phyloP scores from a whole-genome alignment of 2,329 filamentous ascomycete genomes.

The Pestalotiopsis sp. region DNA sequence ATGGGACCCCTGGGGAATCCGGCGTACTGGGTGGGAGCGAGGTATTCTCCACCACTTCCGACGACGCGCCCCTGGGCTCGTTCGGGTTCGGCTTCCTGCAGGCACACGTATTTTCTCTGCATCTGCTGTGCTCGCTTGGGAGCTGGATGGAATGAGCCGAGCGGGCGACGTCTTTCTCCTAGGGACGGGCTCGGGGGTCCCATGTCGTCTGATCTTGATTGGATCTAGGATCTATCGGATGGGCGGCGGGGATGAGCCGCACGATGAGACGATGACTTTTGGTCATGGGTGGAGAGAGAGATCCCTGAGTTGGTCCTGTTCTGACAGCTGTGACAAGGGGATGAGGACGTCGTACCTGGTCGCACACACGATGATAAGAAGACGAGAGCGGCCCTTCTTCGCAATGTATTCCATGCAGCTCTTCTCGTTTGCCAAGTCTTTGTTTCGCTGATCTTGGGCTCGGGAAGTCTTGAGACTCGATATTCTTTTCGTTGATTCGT shows the following conservation, averaged over 20 bases:
- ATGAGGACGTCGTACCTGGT: background rate
- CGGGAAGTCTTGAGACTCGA: constrained; percentile 5
- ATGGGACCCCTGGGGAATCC: background rate
- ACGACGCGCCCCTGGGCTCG: background rate
- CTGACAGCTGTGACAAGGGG: background rate
- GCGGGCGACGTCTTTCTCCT: background rate
- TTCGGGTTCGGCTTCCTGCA: background rate
- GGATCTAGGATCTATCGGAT: constrained; percentile 8
- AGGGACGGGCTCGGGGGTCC: background rate
- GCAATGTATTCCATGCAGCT: background rate
- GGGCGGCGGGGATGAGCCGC: constrained; percentile 2
- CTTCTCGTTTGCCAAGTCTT: background rate
- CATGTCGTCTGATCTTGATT: constrained; percentile 10
- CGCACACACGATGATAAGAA: constrained; percentile 7
- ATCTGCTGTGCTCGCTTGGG: background rate
- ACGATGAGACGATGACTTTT: background rate
- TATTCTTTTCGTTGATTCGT: background rate
- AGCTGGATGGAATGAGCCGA: constrained; percentile 3
- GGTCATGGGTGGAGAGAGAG: constrained; percentile 2
- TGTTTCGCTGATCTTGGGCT: background rate
- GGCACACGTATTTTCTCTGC: background rate
- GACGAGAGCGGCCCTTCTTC: background rate
- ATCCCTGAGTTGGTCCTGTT: background rate
- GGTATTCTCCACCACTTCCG: constrained; percentile 1
- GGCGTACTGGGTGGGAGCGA: background rate